Conservation (phyloP, 2,329 filamentous ascomycete species). For the Dactylellina haptotyla region DNA sequence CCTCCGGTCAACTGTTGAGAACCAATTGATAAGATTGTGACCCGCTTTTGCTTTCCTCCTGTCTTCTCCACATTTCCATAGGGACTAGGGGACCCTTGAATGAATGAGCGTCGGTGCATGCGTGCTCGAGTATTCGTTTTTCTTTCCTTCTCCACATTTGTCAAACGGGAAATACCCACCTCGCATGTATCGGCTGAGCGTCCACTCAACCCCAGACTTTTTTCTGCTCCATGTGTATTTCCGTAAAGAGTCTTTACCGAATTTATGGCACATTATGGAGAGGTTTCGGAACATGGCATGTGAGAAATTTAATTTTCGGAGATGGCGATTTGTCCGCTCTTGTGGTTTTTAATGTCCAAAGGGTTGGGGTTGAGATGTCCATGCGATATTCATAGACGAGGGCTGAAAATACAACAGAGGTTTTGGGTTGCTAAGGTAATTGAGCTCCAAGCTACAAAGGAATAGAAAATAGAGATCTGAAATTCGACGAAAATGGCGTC, state of each 20-base stretch:
- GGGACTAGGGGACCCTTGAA: not conserved
- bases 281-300: constrained; percentile 5
- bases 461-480: not conserved
- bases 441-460: not conserved
- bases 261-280: not conserved
- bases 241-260: not conserved
- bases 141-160: not conserved
- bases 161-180: constrained; percentile 28
- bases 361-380: constrained; percentile 3
- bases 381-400: not conserved
- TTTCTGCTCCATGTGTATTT: not conserved
- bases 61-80: constrained; percentile 15
- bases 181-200: not conserved
- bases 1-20: not conserved
- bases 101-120: not conserved
- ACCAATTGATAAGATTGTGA: constrained; percentile 28
- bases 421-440: constrained; percentile 29
- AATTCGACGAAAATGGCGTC: constrained; percentile 4
- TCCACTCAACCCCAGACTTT: constrained; percentile 15
- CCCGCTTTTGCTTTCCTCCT: no score
- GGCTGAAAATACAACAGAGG: constrained; percentile 30
- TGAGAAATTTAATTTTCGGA: constrained; percentile 4
- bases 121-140: no score
- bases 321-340: constrained; percentile 6
- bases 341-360: constrained; percentile 8